phyloP scores from a whole-genome alignment of 2,329 filamentous ascomycete species.

The Cyphellophora europaea region DNA sequence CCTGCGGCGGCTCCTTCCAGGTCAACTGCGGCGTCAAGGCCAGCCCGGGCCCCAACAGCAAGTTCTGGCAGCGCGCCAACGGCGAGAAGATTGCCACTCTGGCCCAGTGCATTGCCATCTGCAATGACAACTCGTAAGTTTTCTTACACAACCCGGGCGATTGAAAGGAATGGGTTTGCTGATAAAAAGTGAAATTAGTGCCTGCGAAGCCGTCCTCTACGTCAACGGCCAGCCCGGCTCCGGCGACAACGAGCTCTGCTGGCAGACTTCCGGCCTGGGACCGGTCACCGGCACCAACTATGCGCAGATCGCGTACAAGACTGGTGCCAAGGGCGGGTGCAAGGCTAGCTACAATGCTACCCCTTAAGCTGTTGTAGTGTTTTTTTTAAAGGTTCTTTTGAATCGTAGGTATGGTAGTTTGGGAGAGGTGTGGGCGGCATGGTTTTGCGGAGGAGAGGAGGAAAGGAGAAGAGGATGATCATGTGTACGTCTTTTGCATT shows the following conservation, averaged over 20 bases:
- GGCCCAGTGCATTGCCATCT: slow-evolving; percentile 8
- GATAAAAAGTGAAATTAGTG: no score
- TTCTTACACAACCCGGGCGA: background rate
- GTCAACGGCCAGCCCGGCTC: background rate
- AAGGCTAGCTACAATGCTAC: background rate
- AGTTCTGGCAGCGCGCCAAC: slow-evolving; percentile 7
- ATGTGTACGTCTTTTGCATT: no score
- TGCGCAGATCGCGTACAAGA: background rate
- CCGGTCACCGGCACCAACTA: background rate
- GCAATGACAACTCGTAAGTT: slow-evolving; percentile 8
- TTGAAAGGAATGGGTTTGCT: slow-evolving; percentile 1
- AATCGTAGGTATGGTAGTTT: no score
- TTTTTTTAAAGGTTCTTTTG: no score
- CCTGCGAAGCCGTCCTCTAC: no score
- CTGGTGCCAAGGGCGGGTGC: background rate
- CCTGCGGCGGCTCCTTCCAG: slow-evolving; percentile 8
- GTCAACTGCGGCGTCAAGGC: slow-evolving; percentile 11
- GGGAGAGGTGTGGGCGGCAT: no score
- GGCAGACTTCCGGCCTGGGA: background rate
- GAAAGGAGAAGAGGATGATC: no score
- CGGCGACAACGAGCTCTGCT: background rate
- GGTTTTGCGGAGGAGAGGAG: no score
- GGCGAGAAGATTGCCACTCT: slow-evolving; percentile 5
- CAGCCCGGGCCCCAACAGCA: slow-evolving; percentile 2
- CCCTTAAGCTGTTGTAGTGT: no score